phyloP scores from a whole-genome alignment of 2,329 filamentous ascomycete genomes.

The Teratosphaeria nubilosa region DNA sequence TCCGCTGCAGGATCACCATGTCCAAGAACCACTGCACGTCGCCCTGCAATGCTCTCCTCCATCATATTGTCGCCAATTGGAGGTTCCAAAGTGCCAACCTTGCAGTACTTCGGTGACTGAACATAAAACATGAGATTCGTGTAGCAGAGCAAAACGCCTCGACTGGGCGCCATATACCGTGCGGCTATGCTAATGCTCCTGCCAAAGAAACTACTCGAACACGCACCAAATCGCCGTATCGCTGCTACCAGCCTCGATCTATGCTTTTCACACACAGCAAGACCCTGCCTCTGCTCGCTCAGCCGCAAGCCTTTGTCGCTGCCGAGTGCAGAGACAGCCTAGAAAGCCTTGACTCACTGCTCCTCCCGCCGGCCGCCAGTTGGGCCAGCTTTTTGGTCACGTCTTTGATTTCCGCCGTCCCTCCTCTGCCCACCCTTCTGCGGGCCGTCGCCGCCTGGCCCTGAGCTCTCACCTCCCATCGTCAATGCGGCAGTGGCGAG shows the following conservation, averaged over 20 bases:
- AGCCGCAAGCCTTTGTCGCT: not conserved
- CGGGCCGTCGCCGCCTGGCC: slow-evolving; percentile 5
- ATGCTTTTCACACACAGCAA: not conserved
- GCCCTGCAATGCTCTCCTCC: not conserved
- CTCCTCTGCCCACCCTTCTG: slow-evolving; percentile 9
- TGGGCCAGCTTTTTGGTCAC: slow-evolving; percentile 12
- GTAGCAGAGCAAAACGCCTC: not conserved
- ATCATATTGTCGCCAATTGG: not conserved
- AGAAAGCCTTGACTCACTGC: slow-evolving; percentile 9
- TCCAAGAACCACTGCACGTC: not conserved
- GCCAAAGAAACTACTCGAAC: slow-evolving; percentile 1
- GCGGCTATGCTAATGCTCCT: not conserved
- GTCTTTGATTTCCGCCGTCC: slow-evolving; percentile 8
- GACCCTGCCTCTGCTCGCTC: not conserved
- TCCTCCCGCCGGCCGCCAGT: slow-evolving; percentile 22
- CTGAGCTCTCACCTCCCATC: slow-evolving; percentile 22
- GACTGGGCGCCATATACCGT: slow-evolving; percentile 4
- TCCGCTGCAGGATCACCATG: not conserved
- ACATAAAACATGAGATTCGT: not conserved
- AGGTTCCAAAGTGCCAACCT: not conserved
- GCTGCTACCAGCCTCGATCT: not conserved
- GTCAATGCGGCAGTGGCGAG: slow-evolving; percentile 57
- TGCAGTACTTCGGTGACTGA: not conserved
- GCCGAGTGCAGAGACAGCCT: not conserved
- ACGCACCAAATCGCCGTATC: not conserved